Evolutionary conservation across 768 basidiomycete genomes (phyloP).

Genomic region (Jaapia argillacea): DNA sequence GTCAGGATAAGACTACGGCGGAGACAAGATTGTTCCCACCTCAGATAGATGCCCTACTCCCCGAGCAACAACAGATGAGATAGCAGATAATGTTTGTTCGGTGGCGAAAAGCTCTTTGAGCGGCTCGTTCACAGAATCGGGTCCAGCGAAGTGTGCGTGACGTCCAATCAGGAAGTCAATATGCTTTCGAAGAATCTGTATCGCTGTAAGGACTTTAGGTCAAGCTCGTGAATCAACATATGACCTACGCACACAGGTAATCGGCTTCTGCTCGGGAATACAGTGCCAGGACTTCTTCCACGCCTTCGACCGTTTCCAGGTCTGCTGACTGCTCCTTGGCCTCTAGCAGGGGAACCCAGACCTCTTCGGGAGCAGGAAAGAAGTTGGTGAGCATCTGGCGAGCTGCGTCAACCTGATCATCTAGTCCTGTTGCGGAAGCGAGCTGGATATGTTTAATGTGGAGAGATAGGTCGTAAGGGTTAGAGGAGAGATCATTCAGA

Average conservation of each 20-base stretch:
- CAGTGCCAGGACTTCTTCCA: conserved; percentile 45
- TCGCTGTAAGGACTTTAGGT: conserved; percentile 37
- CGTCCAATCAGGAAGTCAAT: conserved; percentile 44
- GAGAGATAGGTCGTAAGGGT: conserved; percentile 49
- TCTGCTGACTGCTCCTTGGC: conserved; percentile 40
- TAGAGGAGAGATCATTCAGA: conserved; percentile 46
- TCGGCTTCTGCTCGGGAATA: conserved; percentile 64
- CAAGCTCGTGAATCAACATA: conserved; percentile 5
- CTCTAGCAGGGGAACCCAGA: conserved; percentile 66
- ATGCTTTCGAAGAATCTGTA: conserved; percentile 62
- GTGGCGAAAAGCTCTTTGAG: conserved; percentile 52
- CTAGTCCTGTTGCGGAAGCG: conserved; percentile 45
- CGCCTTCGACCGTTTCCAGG: conserved; percentile 39
- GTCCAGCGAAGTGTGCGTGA: conserved; percentile 19
- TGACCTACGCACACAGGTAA: conserved; percentile 59
- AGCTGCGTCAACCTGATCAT: conserved; percentile 49
- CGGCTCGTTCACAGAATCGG: conserved; percentile 33
- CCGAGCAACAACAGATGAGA: conserved; percentile 42
- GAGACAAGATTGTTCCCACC: conserved; percentile 24
- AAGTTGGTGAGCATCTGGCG: conserved; percentile 57
- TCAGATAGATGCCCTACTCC: conserved; percentile 54
- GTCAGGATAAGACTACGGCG: neutral
- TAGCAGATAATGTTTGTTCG: conserved; percentile 48
- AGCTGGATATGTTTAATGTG: conserved; percentile 63
- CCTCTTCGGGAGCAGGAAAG: conserved; percentile 54